These are phyloP conservation scores for Letharia lupina DNA, from an alignment of 495 filamentous ascomycete species.

Conservation along the genomic window DNA sequence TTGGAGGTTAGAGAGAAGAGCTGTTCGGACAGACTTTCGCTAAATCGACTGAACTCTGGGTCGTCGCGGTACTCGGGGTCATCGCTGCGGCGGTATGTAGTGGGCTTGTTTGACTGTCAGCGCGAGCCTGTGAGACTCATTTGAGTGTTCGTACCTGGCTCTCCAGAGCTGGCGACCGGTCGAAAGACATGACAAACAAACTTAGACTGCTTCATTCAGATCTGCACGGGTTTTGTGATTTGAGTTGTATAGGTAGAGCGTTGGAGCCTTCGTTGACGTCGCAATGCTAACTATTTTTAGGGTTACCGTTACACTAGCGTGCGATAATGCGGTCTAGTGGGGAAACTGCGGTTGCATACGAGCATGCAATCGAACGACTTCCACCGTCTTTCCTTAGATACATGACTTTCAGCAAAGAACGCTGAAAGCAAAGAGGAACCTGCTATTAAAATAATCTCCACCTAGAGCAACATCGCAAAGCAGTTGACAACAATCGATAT, in stretches of 20 bases:
- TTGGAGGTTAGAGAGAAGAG: constrained; percentile 82
- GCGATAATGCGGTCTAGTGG: too few species aligned
- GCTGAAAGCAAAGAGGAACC: too few species aligned
- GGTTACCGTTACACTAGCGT: background rate
- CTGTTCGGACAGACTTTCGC: constrained; percentile 71
- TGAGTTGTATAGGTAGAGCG: too few species aligned
- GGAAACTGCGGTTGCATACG: too few species aligned
- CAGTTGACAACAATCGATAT: background rate
- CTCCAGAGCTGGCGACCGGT: constrained; percentile 20
- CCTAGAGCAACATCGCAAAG: too few species aligned
- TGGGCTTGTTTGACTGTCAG: constrained; percentile 42
- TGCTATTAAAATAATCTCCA: too few species aligned
- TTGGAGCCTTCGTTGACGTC: constrained; percentile 10
- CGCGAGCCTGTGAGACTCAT: background rate
- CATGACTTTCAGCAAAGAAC: too few species aligned
- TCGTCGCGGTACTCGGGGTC: constrained; percentile 76
- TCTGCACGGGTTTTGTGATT: background rate
- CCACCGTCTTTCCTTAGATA: too few species aligned
- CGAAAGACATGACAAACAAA: constrained; percentile 15
- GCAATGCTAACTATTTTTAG: constrained; percentile 6
- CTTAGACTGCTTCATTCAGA: background rate
- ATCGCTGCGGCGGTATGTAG: constrained; percentile 53
- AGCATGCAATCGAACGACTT: too few species aligned
- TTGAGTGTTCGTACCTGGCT: constrained; percentile 15
- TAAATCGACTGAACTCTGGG: constrained; percentile 79